Evolutionary conservation across 192 early-diverging fungal species (phyloP).

Genomic region (Coemansia sp.): DNA sequence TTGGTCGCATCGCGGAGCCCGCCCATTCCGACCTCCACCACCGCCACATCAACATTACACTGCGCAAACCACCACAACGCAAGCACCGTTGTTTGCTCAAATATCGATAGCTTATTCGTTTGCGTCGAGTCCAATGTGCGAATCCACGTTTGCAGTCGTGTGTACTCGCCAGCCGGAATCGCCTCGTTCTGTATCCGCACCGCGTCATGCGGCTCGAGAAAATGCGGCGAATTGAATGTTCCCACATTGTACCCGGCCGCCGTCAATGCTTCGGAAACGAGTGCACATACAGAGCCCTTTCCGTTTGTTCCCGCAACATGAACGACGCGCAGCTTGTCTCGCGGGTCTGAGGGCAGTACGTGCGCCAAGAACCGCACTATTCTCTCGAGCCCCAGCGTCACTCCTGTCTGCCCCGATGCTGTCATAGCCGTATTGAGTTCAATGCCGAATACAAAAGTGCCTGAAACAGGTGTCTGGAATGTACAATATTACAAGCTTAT

Average conservation of each 20-base stretch:
- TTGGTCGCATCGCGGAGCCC: slow-evolving; percentile 82
- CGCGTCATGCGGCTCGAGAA: slow-evolving; percentile 65
- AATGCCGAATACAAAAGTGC: not conserved
- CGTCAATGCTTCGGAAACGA: slow-evolving; percentile 41
- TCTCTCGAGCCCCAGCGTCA: slow-evolving; percentile 46
- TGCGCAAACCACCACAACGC: slow-evolving; percentile 63
- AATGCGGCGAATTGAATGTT: slow-evolving; percentile 79
- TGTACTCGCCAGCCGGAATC: slow-evolving; percentile 47
- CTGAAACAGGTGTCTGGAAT: not conserved
- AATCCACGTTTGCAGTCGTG: slow-evolving; percentile 45
- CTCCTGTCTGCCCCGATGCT: slow-evolving; percentile 15
- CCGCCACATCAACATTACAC: slow-evolving; percentile 65
- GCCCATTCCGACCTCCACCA: slow-evolving; percentile 84
- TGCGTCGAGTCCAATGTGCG: slow-evolving; percentile 37
- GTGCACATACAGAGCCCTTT: slow-evolving; percentile 79
- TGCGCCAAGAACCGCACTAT: slow-evolving; percentile 56
- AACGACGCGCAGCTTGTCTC: slow-evolving; percentile 56
- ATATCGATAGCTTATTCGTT: slow-evolving; percentile 56
- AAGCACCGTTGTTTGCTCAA: slow-evolving; percentile 70
- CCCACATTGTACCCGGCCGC: slow-evolving; percentile 55
- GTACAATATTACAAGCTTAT: not conserved
- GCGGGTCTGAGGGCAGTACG: slow-evolving; percentile 54
- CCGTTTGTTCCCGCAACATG: slow-evolving; percentile 92
- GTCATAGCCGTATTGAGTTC: not conserved
- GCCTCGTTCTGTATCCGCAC: slow-evolving; percentile 61